Conservation (phyloP, 306 rosid genomes). For the Alnus glutinosa region DNA sequence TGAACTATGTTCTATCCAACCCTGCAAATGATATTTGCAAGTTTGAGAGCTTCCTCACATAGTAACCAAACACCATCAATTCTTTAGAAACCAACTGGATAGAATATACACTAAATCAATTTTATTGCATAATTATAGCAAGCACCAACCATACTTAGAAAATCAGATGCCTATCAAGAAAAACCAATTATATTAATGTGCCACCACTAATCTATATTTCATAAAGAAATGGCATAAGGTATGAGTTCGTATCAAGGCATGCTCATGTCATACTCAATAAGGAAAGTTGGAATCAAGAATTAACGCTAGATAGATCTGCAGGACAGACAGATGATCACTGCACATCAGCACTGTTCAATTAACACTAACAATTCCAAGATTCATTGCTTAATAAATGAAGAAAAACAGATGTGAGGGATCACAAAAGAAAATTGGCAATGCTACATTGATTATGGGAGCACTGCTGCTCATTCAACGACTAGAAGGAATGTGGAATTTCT, state of each 20-base stretch:
- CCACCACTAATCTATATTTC: not conserved
- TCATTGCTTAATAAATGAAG: not conserved
- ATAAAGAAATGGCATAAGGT: not conserved
- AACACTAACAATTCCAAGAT: not conserved
- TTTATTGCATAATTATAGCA: not conserved
- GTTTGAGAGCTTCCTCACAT: constrained; percentile 20
- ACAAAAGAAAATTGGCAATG: not conserved
- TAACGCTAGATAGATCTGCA: not conserved
- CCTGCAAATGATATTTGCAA: constrained; percentile 46
- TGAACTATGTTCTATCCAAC: constrained; percentile 44
- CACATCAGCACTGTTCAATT: not conserved
- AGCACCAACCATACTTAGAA: not conserved
- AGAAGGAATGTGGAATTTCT: not conserved
- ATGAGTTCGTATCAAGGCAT: not conserved
- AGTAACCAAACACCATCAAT: constrained; percentile 9
- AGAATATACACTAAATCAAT: not conserved
- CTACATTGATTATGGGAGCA: not conserved
- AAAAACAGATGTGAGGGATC: constrained; percentile 2
- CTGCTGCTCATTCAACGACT: not conserved
- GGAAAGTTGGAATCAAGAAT: not conserved
- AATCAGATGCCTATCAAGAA: not conserved
- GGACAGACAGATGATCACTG: not conserved
- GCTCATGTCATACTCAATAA: constrained; percentile 7
- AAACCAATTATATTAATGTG: not conserved
- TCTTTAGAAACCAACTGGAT: constrained; percentile 3